Conservation (phyloP, 805 yeast genomes). For the Pichia rugopelliculosa region DNA sequence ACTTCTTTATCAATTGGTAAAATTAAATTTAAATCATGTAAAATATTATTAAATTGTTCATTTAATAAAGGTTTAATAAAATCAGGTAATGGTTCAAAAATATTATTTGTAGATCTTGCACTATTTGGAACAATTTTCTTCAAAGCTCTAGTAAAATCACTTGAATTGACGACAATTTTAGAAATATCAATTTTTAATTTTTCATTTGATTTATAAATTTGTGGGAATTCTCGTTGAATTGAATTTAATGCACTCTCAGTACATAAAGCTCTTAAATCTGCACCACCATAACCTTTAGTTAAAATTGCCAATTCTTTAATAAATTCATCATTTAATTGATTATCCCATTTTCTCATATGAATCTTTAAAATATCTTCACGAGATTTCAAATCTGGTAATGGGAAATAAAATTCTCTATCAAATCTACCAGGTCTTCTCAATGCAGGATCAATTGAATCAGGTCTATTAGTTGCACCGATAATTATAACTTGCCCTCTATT, state of each 20-base stretch:
- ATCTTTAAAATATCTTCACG: conserved; percentile 73
- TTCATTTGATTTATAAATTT: conserved; percentile 70
- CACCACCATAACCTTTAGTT: conserved; percentile 98
- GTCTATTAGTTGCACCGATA: conserved; percentile 96
- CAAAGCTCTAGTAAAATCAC: conserved; percentile 80
- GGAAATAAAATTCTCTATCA: conserved; percentile 94
- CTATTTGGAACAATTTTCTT: conserved; percentile 89
- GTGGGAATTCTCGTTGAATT: conserved; percentile 89
- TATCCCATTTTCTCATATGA: conserved; percentile 86
- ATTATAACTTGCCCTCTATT: conserved; percentile 97
- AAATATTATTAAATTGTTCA: conserved; percentile 40
- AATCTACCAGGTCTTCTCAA: conserved; percentile 94
- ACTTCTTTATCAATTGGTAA: conserved; percentile 54
- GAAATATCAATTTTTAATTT: conserved; percentile 69
- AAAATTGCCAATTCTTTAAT: conserved; percentile 60
- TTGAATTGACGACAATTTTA: conserved; percentile 63
- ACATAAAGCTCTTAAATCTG: conserved; percentile 88
- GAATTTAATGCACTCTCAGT: conserved; percentile 93
- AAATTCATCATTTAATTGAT: conserved; percentile 55
- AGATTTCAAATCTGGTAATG: conserved; percentile 77
- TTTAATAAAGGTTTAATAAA: conserved; percentile 57
- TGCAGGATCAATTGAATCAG: conserved; percentile 98
- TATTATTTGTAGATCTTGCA: conserved; percentile 66
- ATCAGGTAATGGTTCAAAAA: conserved; percentile 74
- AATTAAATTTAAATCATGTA: conserved; percentile 42